These are phyloP conservation scores for Populus tremula DNA, from an alignment of 345 rosid species.

Conservation along the genomic window DNA sequence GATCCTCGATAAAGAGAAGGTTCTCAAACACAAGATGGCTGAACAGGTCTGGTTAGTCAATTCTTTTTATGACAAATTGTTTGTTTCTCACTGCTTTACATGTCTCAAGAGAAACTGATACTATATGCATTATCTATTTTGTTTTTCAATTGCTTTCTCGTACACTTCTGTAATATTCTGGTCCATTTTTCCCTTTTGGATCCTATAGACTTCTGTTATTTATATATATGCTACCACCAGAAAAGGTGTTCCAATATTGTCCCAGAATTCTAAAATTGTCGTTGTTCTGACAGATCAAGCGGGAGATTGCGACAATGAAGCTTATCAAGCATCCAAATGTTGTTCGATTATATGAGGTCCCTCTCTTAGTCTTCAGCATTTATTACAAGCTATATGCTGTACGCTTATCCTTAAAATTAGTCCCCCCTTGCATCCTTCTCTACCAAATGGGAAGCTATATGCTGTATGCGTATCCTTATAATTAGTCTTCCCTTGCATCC, in stretches of 20 bases:
- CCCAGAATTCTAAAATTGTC: slow-evolving; percentile 13
- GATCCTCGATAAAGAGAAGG: slow-evolving; percentile 95
- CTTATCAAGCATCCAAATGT: slow-evolving; percentile 91
- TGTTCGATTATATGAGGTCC: slow-evolving; percentile 76
- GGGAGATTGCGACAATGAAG: slow-evolving; percentile 93
- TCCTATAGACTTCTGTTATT: not conserved
- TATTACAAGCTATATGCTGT: not conserved
- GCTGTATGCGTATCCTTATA: not conserved
- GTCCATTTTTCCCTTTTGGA: not conserved
- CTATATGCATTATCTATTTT: not conserved
- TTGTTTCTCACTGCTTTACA: not conserved
- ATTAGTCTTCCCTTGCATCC: slow-evolving; percentile 1
- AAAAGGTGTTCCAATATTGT: not conserved
- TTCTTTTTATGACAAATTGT: not conserved
- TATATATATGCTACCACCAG: not conserved
- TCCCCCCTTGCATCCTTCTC: not conserved
- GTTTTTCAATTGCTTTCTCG: not conserved
- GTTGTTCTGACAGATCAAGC: slow-evolving; percentile 61
- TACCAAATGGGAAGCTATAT: not conserved
- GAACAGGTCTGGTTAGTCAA: slow-evolving; percentile 64
- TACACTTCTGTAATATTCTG: not conserved
- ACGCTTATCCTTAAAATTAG: not conserved
- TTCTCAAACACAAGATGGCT: slow-evolving; percentile 92
- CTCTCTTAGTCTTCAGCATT: slow-evolving; percentile 24
- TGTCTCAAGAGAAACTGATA: not conserved